Evolutionary conservation across 1,284 basidiomycete species (phyloP), one percentile per base, ranked within the genome.

Genomic region (Cutaneotrichosporon sp.): DNA sequence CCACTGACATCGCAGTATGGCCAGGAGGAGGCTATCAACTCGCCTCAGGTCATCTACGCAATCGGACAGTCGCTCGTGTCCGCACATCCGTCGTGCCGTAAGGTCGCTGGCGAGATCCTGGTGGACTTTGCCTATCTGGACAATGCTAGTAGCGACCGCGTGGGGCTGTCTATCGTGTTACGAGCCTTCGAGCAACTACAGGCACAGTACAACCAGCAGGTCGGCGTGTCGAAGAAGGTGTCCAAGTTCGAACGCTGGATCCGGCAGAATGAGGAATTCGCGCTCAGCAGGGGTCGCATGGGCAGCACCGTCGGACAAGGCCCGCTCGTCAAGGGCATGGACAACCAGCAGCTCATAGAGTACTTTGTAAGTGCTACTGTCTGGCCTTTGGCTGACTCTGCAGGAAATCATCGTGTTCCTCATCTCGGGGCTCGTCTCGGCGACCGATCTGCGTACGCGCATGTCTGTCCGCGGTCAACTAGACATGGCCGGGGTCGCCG

Each of bases 281-380:
- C 98, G 14, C 86, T 88, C 53, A 93, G 94, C 1, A 83, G 93
- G 65, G 96, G 97, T 1, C 90, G 89, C 77, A 96, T 98, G 92
- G 96, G 96, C 2, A 96, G 90, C 75, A 81, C 91, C 56, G 96
- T 99, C 9, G 96, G 97, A 2, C 91, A 92, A 10, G 95, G 92
- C 70, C 91, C 95, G 40, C 92, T 97, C 68, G 86, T 96, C 64
- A 87, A 85, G 74, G 71, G 73, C 38, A 65, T 65, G 60, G 73
- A 73, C 38, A 68, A 67, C 55, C 65, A 56, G 55, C 58, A 65
- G 49, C 66, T 78, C 4, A 56, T 70, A 9, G 77, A 77, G 7
- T 78, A 76, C 64, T 73, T 71, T 55, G 76, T 77, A 58, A 69
- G 76, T 22, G 18, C 16, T 30, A 31, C 21, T 6, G 18, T n/a